These are phyloP conservation scores for Haplographium delicatum DNA, from an alignment of 495 filamentous ascomycete species.

Conservation along the genomic window DNA sequence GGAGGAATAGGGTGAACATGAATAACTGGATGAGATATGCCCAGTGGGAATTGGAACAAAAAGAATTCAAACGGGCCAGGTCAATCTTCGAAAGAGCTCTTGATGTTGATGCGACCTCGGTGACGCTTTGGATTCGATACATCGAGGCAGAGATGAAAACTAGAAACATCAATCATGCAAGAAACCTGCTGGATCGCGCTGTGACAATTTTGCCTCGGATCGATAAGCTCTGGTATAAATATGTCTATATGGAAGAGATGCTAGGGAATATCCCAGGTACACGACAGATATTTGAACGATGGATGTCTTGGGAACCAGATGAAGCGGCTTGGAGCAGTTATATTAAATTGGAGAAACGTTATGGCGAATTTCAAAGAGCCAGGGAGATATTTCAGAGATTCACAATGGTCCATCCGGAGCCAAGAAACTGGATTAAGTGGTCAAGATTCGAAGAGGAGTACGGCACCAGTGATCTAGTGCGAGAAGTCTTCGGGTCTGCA, in stretches of 20 bases:
- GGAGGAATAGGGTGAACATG: constrained; percentile 90
- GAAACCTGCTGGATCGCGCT: constrained; percentile 90
- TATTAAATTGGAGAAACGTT: constrained; percentile 94
- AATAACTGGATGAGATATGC: constrained; percentile 99
- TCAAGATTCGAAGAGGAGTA: constrained; percentile 93
- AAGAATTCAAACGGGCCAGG: constrained; percentile 93
- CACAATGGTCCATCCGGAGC: constrained; percentile 90
- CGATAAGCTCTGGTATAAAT: constrained; percentile 98
- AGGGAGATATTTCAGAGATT: constrained; percentile 84
- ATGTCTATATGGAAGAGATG: constrained; percentile 98
- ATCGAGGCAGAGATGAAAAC: constrained; percentile 96
- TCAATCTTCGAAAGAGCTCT: constrained; percentile 94
- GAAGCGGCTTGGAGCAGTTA: constrained; percentile 94
- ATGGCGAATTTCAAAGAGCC: constrained; percentile 81
- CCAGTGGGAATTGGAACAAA: constrained; percentile 95
- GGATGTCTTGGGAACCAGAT: constrained; percentile 98
- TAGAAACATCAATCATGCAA: constrained; percentile 93
- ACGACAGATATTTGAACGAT: constrained; percentile 91
- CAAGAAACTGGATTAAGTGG: constrained; percentile 98
- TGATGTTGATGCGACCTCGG: constrained; percentile 82
- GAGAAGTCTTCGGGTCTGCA: constrained; percentile 86
- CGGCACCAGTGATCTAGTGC: constrained; percentile 82
- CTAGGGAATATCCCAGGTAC: constrained; percentile 89
- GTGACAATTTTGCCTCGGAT: constrained; percentile 87
- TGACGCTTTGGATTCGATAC: constrained; percentile 79